A percentile compares a stretch with the other conserved stretches of the same genome.
These are phyloP conservation scores for Penicillium sp. DNA, from an alignment of 2,329 filamentous ascomycete genomes.

Conservation along the genomic window DNA sequence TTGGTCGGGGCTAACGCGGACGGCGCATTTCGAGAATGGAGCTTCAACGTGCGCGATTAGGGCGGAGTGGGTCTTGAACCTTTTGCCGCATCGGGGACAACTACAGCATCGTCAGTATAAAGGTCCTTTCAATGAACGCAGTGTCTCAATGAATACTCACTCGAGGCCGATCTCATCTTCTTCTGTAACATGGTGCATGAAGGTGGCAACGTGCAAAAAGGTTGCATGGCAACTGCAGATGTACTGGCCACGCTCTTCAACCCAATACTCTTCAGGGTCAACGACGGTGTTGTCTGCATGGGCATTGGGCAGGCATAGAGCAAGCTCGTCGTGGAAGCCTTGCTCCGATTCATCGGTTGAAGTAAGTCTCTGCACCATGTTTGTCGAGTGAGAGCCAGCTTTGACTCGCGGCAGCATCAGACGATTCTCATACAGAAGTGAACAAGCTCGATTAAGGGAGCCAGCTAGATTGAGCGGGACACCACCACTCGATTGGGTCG, in stretches of 20 bases:
- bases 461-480: neutral
- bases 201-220: neutral
- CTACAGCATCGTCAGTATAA: slow-evolving; percentile 17
- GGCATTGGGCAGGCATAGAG: neutral
- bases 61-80: slow-evolving; percentile 40
- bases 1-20: slow-evolving; percentile 26
- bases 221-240: slow-evolving; percentile 35
- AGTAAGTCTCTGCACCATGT: neutral
- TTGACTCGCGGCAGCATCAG: neutral
- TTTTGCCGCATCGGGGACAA: slow-evolving; percentile 43
- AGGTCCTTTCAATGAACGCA: neutral
- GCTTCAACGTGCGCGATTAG: slow-evolving; percentile 47
- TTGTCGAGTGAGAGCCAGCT: neutral
- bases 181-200: neutral
- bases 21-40: slow-evolving; percentile 36
- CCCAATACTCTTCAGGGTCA: slow-evolving; percentile 24
- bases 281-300: slow-evolving; percentile 13
- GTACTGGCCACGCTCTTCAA: slow-evolving; percentile 33
- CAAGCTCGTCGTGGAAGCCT: neutral
- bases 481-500: slow-evolving; percentile 1
- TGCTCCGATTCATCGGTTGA: neutral
- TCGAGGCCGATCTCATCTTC: neutral
- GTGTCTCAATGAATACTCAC: slow-evolving; percentile 10
- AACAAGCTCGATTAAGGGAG: neutral
- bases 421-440: neutral